These are phyloP conservation scores for Taxawa tesnikishii DNA, from an alignment of 2,329 filamentous ascomycete genomes.

Conservation along the genomic window DNA sequence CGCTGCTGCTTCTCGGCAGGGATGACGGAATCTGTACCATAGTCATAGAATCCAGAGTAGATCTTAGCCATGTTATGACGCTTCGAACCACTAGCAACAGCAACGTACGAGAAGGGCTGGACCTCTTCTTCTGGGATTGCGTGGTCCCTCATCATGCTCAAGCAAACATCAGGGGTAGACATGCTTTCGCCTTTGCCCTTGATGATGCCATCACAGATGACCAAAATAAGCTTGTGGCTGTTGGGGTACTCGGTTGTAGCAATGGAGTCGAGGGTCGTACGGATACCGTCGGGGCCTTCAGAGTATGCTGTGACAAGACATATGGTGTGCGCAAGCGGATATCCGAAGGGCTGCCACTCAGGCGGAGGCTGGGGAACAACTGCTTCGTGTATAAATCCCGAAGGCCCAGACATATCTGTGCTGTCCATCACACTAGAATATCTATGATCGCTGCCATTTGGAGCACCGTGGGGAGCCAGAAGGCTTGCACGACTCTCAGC, in stretches of 20 bases:
- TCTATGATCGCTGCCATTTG: constrained; percentile 30
- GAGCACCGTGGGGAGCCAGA: constrained; percentile 27
- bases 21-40: constrained; percentile 68
- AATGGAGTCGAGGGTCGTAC: constrained; percentile 89
- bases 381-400: constrained; percentile 90
- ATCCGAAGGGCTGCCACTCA: constrained; percentile 96
- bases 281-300: constrained; percentile 82
- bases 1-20: constrained; percentile 83
- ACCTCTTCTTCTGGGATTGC: constrained; percentile 71
- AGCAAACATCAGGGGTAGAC: constrained; percentile 79
- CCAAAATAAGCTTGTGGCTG: constrained; percentile 93
- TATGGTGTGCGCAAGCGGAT: constrained; percentile 83
- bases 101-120: constrained; percentile 86
- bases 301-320: constrained; percentile 96
- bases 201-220: constrained; percentile 95
- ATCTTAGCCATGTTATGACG: constrained; percentile 99
- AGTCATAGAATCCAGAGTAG: constrained; percentile 96
- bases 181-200: constrained; percentile 82
- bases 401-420: constrained; percentile 59
- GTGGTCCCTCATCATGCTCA: constrained; percentile 92
- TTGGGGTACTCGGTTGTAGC: constrained; percentile 98
- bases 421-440: constrained; percentile 44
- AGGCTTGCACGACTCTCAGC: constrained; percentile 29
- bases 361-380: constrained; percentile 93
- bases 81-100: constrained; percentile 89